phyloP scores from a whole-genome alignment of 2,329 filamentous ascomycete species.

The Anthostomella pinea region DNA sequence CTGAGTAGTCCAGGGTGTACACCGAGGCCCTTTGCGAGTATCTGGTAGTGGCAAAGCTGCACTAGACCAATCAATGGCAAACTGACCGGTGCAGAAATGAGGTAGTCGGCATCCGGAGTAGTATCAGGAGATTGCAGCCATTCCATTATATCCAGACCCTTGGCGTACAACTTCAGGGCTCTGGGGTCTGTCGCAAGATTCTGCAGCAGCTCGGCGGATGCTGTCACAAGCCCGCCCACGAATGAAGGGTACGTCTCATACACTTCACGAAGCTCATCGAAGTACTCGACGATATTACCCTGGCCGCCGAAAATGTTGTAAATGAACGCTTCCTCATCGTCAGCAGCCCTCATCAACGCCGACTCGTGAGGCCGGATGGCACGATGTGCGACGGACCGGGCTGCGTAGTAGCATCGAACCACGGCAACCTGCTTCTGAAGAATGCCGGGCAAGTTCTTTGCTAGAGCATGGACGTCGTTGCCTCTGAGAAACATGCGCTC shows the following conservation, averaged over 20 bases:
- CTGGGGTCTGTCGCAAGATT: conserved; percentile 76
- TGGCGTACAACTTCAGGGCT: conserved; percentile 93
- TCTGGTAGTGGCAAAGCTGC: conserved; percentile 91
- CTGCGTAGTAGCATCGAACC: conserved; percentile 87
- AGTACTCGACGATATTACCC: conserved; percentile 99
- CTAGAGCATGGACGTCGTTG: conserved; percentile 93
- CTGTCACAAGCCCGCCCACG: conserved; percentile 77
- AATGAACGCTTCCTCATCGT: conserved; percentile 77
- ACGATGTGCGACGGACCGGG: conserved; percentile 77
- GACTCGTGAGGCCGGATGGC: conserved; percentile 91
- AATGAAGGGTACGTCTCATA: conserved; percentile 90
- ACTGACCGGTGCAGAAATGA: conserved; percentile 92
- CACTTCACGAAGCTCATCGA: conserved; percentile 91
- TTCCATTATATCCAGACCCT: conserved; percentile 90
- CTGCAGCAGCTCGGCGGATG: conserved; percentile 84
- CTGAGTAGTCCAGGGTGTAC: conserved; percentile 85
- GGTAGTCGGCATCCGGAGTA: conserved; percentile 90
- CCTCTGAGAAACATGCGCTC: conserved; percentile 91
- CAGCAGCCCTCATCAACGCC: conserved; percentile 82
- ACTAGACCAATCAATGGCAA: conserved; percentile 94
- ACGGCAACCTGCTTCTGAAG: conserved; percentile 88
- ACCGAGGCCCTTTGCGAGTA: conserved; percentile 88
- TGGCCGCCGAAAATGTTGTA: conserved; percentile 97
- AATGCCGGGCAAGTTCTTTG: conserved; percentile 82
- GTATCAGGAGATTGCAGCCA: conserved; percentile 89